phyloP scores from a whole-genome alignment of 768 basidiomycete species.

The Phanerochaete sordida region DNA sequence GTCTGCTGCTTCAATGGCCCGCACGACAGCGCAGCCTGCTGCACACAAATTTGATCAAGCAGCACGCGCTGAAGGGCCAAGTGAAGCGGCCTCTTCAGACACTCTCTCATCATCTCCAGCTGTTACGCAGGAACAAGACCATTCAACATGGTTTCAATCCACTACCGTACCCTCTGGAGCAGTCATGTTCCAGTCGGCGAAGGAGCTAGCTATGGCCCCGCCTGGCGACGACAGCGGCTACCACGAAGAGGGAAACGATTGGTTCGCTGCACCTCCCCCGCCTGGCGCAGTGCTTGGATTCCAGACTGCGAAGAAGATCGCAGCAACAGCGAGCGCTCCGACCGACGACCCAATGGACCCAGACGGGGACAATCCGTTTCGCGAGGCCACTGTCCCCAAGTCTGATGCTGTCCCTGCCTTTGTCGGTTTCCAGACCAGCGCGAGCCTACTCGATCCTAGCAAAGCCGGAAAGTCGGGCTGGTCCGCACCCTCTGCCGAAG shows the following conservation, averaged over 20 bases:
- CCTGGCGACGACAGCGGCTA: neutral
- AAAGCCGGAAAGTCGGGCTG: constrained; percentile 12
- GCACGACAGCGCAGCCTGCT: neutral
- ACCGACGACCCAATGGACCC: neutral
- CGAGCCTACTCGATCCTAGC: constrained; percentile 3
- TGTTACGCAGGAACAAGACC: neutral
- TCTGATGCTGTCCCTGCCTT: neutral
- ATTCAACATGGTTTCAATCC: constrained; percentile 5
- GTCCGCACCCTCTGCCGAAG: constrained; percentile 20
- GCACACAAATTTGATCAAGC: constrained; percentile 12
- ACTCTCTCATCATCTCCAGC: constrained; percentile 14
- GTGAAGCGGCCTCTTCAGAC: neutral
- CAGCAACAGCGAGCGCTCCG: neutral
- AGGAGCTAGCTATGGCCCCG: neutral
- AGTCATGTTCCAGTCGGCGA: constrained; percentile 8
- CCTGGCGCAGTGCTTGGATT: constrained; percentile 5
- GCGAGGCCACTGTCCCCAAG: neutral
- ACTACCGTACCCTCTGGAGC: neutral
- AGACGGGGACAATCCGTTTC: neutral
- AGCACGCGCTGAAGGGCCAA: neutral
- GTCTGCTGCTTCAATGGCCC: constrained; percentile 6
- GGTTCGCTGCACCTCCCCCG: constrained; percentile 8
- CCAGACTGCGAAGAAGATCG: constrained; percentile 10
- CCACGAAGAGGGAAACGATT: constrained; percentile 7
- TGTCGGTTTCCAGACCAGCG: constrained; percentile 9